A percentile compares a stretch with the other conserved stretches of the same genome.
Conservation (phyloP, 306 rosid species). For the Vachellia collinsii region DNA sequence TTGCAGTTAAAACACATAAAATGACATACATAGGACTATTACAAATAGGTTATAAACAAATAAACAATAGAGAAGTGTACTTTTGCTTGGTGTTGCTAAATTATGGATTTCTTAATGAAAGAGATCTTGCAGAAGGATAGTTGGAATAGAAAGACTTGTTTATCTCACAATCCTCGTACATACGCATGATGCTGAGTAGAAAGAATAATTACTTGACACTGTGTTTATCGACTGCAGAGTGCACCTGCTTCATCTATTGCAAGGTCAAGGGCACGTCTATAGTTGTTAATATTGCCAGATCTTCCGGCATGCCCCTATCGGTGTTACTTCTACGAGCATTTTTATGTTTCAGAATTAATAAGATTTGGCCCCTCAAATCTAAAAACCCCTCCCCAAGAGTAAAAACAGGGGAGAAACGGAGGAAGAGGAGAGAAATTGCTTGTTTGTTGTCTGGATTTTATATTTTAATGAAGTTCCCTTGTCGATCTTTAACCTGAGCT, state of each 20-base stretch:
- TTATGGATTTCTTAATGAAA: not conserved
- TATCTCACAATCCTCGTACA: not conserved
- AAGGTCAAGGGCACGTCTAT: conserved; percentile 62
- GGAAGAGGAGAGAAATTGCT: not conserved
- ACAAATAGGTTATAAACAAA: not conserved
- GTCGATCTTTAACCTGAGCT: not conserved
- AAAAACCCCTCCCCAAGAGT: not conserved
- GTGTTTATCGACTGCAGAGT: conserved; percentile 62
- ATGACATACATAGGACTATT: not conserved
- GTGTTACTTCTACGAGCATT: not conserved
- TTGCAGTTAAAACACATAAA: not conserved
- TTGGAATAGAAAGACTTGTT: not conserved
- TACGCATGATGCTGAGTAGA: not conserved
- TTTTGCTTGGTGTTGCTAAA: not conserved
- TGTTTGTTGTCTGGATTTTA: not conserved
- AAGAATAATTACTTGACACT: conserved; percentile 31
- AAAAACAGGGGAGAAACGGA: not conserved
- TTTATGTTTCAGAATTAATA: not conserved
- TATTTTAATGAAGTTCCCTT: not conserved
- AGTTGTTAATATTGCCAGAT: not conserved
- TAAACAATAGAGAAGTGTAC: not conserved
- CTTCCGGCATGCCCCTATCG: not conserved
- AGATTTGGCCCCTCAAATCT: conserved; percentile 2
- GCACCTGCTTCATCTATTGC: conserved; percentile 58
- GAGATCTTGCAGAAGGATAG: not conserved